These are phyloP conservation scores for Ormosia emarginata DNA, from an alignment of 306 rosid species.

Conservation along the genomic window DNA sequence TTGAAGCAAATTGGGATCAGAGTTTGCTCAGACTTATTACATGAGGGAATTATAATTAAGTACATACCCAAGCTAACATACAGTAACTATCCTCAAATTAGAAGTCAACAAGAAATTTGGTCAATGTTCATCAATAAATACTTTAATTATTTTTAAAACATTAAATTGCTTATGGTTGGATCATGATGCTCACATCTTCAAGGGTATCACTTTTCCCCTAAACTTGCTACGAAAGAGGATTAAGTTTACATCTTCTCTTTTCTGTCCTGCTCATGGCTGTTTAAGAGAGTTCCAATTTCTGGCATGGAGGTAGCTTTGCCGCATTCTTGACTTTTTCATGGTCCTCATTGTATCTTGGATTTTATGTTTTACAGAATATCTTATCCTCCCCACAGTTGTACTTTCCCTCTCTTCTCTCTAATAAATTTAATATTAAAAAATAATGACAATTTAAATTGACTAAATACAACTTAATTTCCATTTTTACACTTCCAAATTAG, in stretches of 20 bases:
- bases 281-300: not conserved
- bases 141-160: not conserved
- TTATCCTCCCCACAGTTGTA: not conserved
- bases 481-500: not conserved
- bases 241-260: not conserved
- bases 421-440: not conserved
- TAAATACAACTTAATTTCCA: not conserved
- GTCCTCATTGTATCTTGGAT: not conserved
- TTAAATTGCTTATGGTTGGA: not conserved
- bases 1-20: not conserved
- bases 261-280: not conserved
- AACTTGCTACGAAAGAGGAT: not conserved
- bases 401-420: slow-evolving; percentile 5
- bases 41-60: not conserved
- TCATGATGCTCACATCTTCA: not conserved
- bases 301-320: not conserved
- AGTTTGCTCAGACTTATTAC: not conserved
- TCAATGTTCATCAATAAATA: not conserved
- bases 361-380: not conserved
- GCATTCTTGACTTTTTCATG: not conserved
- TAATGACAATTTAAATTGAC: not conserved
- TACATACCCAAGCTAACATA: not conserved
- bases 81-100: not conserved
- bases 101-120: not conserved
- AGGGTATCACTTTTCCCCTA: not conserved